Conservation (phyloP, 1,139 yeast genomes). For the Candida dubliniensis region DNA sequence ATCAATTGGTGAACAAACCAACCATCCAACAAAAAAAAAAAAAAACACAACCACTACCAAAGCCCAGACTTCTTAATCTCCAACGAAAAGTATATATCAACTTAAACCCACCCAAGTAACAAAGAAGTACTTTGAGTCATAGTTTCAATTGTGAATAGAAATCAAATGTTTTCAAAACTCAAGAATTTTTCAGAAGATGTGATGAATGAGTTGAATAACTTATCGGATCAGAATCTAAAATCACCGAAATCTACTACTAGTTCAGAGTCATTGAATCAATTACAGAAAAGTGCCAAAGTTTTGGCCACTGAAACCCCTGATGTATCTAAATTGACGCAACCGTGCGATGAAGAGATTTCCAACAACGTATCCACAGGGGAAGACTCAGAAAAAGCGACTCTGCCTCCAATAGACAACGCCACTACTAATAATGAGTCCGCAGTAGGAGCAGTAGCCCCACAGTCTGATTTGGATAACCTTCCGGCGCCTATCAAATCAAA, state of each 20-base stretch:
- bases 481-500: conserved; percentile 60
- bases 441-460: not conserved
- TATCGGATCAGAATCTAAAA: conserved; percentile 11
- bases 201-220: conserved; percentile 42
- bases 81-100: too few relatives aligned
- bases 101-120: too few relatives aligned
- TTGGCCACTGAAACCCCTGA: conserved; percentile 47
- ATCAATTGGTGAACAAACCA: too few relatives aligned
- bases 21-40: too few relatives aligned
- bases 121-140: too few relatives aligned
- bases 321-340: conserved; percentile 44
- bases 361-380: not conserved
- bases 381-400: conserved; percentile 16
- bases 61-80: too few relatives aligned
- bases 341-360: conserved; percentile 36
- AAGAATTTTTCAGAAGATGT: conserved; percentile 63
- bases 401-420: conserved; percentile 35
- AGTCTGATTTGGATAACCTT: conserved; percentile 28
- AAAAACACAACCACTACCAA: too few relatives aligned
- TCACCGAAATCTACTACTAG: conserved; percentile 14
- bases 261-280: conserved; percentile 27
- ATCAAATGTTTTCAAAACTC: conserved; percentile 30
- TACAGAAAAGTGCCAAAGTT: conserved; percentile 34
- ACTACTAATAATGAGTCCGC: not conserved
- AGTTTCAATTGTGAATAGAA: too few relatives aligned